phyloP scores from a whole-genome alignment of 169 alveolate species.

The Perkinsus marinus region DNA sequence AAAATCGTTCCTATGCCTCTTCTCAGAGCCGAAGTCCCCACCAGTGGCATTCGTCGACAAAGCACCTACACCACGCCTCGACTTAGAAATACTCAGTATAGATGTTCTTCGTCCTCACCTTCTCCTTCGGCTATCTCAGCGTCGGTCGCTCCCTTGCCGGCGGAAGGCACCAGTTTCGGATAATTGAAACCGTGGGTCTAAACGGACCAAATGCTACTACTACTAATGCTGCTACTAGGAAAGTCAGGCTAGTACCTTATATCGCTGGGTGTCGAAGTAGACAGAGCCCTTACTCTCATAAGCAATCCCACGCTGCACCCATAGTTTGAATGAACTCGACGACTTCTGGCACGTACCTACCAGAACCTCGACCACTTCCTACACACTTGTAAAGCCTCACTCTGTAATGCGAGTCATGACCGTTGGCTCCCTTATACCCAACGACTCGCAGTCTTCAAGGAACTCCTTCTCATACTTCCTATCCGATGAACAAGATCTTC shows the following conservation, averaged over 20 bases:
- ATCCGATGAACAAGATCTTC: not conserved
- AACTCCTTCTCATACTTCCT: not conserved
- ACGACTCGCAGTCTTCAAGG: constrained; percentile 11
- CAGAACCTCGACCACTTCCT: not conserved
- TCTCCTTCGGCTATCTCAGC: not conserved
- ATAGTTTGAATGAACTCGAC: constrained; percentile 10
- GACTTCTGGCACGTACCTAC: constrained; percentile 6
- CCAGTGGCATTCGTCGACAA: not conserved
- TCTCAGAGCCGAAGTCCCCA: constrained; percentile 43
- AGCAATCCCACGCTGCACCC: constrained; percentile 11
- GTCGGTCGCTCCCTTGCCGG: not conserved
- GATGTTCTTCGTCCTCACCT: too few species aligned
- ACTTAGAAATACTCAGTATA: too few species aligned
- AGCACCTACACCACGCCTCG: not conserved
- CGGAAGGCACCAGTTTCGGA: not conserved
- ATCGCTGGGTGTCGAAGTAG: constrained; percentile 18
- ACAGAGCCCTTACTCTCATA: constrained; percentile 28
- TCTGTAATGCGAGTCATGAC: not conserved
- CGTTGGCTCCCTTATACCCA: not conserved
- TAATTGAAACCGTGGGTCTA: not conserved
- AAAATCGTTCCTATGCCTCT: constrained; percentile 81
- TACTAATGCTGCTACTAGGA: too few species aligned
- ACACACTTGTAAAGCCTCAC: not conserved
- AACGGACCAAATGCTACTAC: too few species aligned
- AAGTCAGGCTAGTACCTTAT: not conserved